Conservation (phyloP, 2,329 filamentous ascomycete species). For the Helotiales sp. region DNA sequence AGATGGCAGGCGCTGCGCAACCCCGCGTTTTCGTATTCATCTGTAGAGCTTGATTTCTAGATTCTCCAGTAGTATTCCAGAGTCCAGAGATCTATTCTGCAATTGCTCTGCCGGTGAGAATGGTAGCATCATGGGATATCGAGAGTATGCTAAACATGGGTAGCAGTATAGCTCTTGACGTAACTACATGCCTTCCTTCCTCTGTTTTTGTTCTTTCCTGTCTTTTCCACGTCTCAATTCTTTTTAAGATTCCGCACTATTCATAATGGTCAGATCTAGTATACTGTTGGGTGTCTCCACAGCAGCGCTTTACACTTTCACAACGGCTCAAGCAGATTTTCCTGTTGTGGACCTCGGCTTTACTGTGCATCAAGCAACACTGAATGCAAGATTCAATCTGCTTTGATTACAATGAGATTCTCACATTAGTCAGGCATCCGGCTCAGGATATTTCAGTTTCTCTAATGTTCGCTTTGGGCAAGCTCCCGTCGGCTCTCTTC, state of each 20-base stretch:
- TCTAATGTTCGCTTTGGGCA: slow-evolving; percentile 53
- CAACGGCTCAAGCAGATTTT: slow-evolving; percentile 14
- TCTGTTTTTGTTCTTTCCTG: neutral
- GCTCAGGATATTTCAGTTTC: slow-evolving; percentile 45
- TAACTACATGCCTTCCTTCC: neutral
- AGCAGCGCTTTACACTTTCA: neutral
- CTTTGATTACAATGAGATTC: slow-evolving; percentile 46
- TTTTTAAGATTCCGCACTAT: neutral
- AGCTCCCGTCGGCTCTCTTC: slow-evolving; percentile 49
- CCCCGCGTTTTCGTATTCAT: neutral
- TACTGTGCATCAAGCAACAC: slow-evolving; percentile 39
- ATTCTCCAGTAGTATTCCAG: neutral
- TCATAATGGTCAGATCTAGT: neutral
- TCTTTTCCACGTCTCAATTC: neutral
- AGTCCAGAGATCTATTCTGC: neutral
- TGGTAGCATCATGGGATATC: neutral
- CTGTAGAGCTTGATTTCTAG: neutral
- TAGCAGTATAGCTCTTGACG: neutral
- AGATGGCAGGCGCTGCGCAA: slow-evolving; percentile 7
- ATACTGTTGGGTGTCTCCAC: neutral
- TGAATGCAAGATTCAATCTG: slow-evolving; percentile 37
- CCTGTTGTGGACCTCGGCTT: slow-evolving; percentile 43
- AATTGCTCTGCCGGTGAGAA: neutral
- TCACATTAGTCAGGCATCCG: slow-evolving; percentile 34
- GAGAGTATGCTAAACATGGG: neutral